A percentile compares a stretch with the other conserved stretches of the same genome.
Evolutionary conservation across 805 yeast species (phyloP).

Genomic region (Kregervanrija delftensis): DNA sequence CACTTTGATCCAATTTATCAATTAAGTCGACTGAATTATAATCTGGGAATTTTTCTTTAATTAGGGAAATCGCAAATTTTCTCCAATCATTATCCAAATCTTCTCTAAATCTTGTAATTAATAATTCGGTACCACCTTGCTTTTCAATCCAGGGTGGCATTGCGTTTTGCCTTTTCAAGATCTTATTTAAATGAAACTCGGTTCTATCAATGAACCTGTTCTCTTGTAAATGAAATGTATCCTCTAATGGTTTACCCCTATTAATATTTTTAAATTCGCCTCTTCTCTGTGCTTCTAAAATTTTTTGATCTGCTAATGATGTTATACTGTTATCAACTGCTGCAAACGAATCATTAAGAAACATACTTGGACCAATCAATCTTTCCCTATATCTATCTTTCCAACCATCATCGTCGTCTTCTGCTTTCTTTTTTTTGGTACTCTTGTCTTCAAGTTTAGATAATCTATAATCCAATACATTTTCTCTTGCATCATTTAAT

Average conservation of each 20-base stretch:
- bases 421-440: constrained; percentile 12
- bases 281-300: constrained; percentile 63
- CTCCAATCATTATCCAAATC: constrained; percentile 38
- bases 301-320: constrained; percentile 67
- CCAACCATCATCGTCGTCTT: constrained; percentile 40
- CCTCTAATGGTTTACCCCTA: constrained; percentile 55
- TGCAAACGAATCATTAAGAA: constrained; percentile 35
- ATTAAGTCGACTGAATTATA: constrained; percentile 13
- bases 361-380: constrained; percentile 50
- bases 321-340: constrained; percentile 46
- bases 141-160: constrained; percentile 89
- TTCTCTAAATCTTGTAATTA: constrained; percentile 40
- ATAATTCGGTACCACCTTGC: constrained; percentile 49
- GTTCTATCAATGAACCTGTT: constrained; percentile 58
- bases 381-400: constrained; percentile 56
- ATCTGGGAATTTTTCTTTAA: constrained; percentile 22
- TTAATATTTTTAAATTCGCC: constrained; percentile 62
- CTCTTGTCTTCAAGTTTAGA: constrained; percentile 30
- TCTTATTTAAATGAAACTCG: constrained; percentile 74
- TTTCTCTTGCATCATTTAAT: constrained; percentile 55
- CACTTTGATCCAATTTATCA: constrained; percentile 8
- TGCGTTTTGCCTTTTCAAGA: constrained; percentile 68
- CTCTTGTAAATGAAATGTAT: constrained; percentile 28
- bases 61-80: constrained; percentile 22
- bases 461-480: constrained; percentile 55